Evolutionary conservation across 2,329 filamentous ascomycete species (phyloP), one percentile per base, ranked within the genome.

Genomic region (Thelonectria olida): DNA sequence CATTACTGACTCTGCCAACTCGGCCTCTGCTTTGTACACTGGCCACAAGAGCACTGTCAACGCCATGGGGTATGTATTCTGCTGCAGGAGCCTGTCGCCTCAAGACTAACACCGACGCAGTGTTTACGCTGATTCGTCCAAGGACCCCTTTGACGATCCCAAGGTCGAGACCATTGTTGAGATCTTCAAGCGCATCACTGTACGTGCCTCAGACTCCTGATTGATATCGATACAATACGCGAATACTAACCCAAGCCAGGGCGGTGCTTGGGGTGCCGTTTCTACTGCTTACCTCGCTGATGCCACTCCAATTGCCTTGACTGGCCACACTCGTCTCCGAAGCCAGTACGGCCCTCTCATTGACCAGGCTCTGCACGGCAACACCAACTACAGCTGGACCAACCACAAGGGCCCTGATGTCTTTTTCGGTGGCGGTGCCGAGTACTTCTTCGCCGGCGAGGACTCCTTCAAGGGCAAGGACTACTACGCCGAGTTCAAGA

Each of bases 1-100:
- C 82, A 95, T 96, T 74, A 96, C 92, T 36, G 92, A 96, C 76
- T 92, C 90, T 62, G 92, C 92, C 78, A 96, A 96, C 79, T 93
- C 90, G 5, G 92, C 92, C 4, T 92, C 90, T 42, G 91, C 92
- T 15, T 82, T 96, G 17, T 96, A 95, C 80, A 88, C 86, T 22
- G 92, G 92, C 31, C 92, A 96, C 81, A 96, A 96, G 84, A 90
- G 87, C 72, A 91, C 88, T 0, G 92, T 95, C 67, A 94, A 96
- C 72, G 90, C 91, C 25, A 86, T 96, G 78, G 91, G 90, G 76
- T 90, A 69, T 68, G 75, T 36, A 9, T 4, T 34, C 17, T 2
- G 7, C 7, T 10, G 7, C 0, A 7, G 22, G 4, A 9, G 13
- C 2, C 10, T 7, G 17, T 23, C 13, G 19, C 3, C 17, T 19